Conservation (phyloP, 345 rosid species). For the Citrus reticulata region DNA sequence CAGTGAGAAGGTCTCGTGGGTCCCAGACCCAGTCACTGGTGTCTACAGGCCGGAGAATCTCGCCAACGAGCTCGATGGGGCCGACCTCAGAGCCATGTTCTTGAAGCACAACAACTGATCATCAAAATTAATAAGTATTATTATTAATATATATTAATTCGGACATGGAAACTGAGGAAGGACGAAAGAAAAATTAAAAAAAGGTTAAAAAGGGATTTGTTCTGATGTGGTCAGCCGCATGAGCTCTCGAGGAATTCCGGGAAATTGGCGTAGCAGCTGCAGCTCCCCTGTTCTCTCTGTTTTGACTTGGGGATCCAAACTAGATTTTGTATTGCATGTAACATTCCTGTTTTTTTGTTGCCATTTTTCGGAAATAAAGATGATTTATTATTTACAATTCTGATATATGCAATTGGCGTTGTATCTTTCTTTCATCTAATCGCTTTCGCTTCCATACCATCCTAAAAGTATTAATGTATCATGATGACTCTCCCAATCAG, state of each 20-base stretch:
- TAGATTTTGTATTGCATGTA: background rate
- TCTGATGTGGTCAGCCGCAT: background rate
- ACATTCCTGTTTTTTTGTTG: background rate
- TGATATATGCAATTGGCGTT: background rate
- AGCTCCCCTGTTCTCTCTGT: background rate
- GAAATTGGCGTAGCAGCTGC: background rate
- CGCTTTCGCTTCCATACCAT: too few relatives aligned
- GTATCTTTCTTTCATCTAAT: background rate
- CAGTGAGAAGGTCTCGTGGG: conserved; percentile 57
- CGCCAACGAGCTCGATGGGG: conserved; percentile 58
- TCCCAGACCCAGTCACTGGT: conserved; percentile 86
- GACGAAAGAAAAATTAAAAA: background rate
- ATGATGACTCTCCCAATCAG: background rate
- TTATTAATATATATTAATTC: too few relatives aligned
- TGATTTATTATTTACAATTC: background rate
- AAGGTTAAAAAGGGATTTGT: background rate
- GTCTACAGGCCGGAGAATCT: conserved; percentile 74
- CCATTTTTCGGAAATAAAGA: background rate
- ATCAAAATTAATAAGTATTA: too few relatives aligned
- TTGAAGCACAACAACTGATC: conserved; percentile 38
- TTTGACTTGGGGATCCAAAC: background rate
- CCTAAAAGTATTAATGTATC: too few relatives aligned
- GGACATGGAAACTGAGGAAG: too few relatives aligned
- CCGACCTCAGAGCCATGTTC: conserved; percentile 58
- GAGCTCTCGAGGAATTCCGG: background rate